Percentiles rank a stretch among this genome's conserved stretches.
Conservation (phyloP, 345 rosid genomes). For the Viola odorata region DNA sequence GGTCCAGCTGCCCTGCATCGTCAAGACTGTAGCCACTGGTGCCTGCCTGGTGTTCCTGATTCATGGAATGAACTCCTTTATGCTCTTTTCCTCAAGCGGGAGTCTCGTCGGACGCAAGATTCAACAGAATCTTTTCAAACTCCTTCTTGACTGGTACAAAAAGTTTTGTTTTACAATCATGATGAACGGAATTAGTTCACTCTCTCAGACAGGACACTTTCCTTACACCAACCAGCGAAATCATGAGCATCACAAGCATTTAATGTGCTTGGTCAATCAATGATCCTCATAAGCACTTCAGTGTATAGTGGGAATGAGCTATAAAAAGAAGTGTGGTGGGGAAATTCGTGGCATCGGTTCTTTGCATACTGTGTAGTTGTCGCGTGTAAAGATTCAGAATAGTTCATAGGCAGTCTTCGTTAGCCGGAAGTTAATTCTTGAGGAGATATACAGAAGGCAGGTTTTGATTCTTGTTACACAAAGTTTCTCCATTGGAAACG, state of each 20-base stretch:
- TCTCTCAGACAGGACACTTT: neutral
- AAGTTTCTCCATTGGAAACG: neutral
- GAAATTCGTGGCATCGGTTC: no score
- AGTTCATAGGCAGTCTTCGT: neutral
- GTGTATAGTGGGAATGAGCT: no score
- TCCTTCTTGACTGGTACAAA: conserved; percentile 4
- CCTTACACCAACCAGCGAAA: neutral
- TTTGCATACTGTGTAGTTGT: no score
- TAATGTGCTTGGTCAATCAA: no score
- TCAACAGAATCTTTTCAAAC: conserved; percentile 13
- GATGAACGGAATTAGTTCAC: neutral
- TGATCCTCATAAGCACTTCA: no score
- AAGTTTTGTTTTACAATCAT: neutral
- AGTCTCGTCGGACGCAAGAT: conserved; percentile 3
- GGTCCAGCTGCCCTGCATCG: conserved; percentile 61
- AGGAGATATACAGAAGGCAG: neutral
- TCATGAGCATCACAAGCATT: neutral
- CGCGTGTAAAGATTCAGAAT: neutral
- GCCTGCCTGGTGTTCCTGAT: conserved; percentile 94
- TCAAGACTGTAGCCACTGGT: conserved; percentile 97
- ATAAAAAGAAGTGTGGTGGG: no score
- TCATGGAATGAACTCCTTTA: conserved; percentile 84
- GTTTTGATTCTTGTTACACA: conserved; percentile 1
- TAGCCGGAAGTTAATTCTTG: neutral
- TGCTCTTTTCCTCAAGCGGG: conserved; percentile 34